Evolutionary conservation across 2,329 filamentous ascomycete genomes (phyloP).

Genomic region (Colletotrichum caudatum): DNA sequence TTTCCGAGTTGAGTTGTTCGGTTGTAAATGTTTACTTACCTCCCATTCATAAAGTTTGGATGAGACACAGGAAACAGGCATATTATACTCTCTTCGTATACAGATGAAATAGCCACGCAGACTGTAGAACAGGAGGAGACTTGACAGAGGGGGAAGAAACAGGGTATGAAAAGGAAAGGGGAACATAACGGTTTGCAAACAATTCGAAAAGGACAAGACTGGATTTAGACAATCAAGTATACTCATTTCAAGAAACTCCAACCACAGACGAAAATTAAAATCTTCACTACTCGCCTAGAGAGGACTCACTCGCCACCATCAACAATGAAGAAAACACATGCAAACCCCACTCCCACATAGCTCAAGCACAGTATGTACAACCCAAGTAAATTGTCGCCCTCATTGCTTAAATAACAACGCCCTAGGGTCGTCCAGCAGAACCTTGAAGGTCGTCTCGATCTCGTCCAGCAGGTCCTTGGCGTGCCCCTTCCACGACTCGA

Average conservation of each 20-base stretch:
- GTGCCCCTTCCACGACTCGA: conserved; percentile 65
- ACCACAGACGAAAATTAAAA: conserved; percentile 3
- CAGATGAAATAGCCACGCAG: too few relatives aligned
- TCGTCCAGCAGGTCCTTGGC: conserved; percentile 65
- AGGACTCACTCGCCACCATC: neutral
- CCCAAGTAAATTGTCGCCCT: neutral
- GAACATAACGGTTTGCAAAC: neutral
- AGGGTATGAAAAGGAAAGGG: neutral
- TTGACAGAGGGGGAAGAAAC: neutral
- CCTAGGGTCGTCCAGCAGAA: conserved; percentile 53
- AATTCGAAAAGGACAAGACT: neutral
- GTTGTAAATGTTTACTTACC: too few relatives aligned
- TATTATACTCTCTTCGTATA: too few relatives aligned
- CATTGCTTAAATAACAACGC: conserved; percentile 48
- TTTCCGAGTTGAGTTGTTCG: too few relatives aligned
- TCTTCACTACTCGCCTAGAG: conserved; percentile 4
- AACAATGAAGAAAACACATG: neutral
- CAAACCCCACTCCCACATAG: neutral
- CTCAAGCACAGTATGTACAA: conserved; percentile 2
- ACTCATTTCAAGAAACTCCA: conserved; percentile 21
- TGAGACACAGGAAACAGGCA: too few relatives aligned
- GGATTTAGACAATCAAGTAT: neutral
- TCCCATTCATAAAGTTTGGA: too few relatives aligned
- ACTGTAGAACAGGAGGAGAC: too few relatives aligned
- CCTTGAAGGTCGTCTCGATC: conserved; percentile 56